phyloP scores from a whole-genome alignment of 2,329 filamentous ascomycete species.

The Calonectria pauciramosa region DNA sequence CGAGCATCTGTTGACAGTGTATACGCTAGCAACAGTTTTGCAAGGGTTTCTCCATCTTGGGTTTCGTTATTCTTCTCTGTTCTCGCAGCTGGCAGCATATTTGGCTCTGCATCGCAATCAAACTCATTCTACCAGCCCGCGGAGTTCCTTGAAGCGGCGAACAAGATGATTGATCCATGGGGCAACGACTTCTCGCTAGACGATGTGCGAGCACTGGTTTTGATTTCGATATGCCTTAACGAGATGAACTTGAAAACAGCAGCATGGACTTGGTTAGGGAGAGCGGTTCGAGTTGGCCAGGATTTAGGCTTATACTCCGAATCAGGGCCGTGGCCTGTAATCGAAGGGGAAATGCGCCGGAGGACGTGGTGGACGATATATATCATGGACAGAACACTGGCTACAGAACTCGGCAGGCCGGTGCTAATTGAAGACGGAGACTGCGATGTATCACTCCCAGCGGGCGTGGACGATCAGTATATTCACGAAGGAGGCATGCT shows the following conservation, averaged over 20 bases:
- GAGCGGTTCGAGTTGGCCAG: slow-evolving; percentile 84
- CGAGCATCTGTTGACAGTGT: slow-evolving; percentile 81
- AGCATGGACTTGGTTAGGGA: slow-evolving; percentile 88
- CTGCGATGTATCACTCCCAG: slow-evolving; percentile 86
- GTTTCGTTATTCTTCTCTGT: slow-evolving; percentile 86
- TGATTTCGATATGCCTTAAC: slow-evolving; percentile 83
- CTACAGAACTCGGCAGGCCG: slow-evolving; percentile 85
- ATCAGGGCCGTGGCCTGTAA: slow-evolving; percentile 76
- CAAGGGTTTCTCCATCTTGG: slow-evolving; percentile 75
- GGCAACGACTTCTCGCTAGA: slow-evolving; percentile 83
- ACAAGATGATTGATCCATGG: slow-evolving; percentile 83
- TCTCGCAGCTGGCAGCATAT: slow-evolving; percentile 85
- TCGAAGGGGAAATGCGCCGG: slow-evolving; percentile 89
- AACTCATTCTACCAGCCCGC: slow-evolving; percentile 67
- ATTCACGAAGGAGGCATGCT: slow-evolving; percentile 72
- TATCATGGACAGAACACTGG: slow-evolving; percentile 84
- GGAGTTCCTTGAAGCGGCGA: slow-evolving; percentile 79
- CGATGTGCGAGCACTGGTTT: slow-evolving; percentile 78
- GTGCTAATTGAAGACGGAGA: slow-evolving; percentile 89
- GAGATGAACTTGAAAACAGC: slow-evolving; percentile 90
- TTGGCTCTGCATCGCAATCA: slow-evolving; percentile 69
- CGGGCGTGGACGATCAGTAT: slow-evolving; percentile 84
- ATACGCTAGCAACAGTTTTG: slow-evolving; percentile 74
- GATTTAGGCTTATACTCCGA: slow-evolving; percentile 86
- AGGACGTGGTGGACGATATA: slow-evolving; percentile 97